Conservation (phyloP, 257 asterid species). For the Rehmannia glutinosa region DNA sequence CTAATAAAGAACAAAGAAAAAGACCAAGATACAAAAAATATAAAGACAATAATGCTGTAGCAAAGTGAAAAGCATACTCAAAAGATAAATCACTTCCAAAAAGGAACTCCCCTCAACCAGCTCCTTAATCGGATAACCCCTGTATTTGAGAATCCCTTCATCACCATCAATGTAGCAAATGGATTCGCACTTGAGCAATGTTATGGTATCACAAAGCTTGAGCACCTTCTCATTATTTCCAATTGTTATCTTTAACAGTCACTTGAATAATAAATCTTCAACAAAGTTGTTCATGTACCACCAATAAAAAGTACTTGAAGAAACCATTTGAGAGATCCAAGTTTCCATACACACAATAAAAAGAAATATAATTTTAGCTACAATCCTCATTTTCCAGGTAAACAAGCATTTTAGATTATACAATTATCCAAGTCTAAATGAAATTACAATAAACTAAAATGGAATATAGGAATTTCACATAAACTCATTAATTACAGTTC, state of each 20-base stretch:
- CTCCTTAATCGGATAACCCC: constrained; percentile 97
- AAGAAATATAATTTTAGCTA: too few species aligned
- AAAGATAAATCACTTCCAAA: constrained; percentile 90
- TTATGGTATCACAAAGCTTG: constrained; percentile 92
- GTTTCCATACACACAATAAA: neutral
- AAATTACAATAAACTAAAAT: neutral
- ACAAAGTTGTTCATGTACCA: neutral
- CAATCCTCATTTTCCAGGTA: neutral
- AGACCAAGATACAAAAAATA: too few species aligned
- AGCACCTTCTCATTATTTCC: constrained; percentile 88
- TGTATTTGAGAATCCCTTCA: constrained; percentile 91
- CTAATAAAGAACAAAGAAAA: too few species aligned
- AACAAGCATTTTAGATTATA: neutral
- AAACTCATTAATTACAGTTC: neutral
- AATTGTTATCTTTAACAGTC: constrained; percentile 53
- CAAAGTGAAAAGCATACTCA: constrained; percentile 51
- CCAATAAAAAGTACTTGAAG: too few species aligned
- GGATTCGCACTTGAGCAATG: constrained; percentile 89
- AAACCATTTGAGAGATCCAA: neutral
- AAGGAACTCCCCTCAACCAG: constrained; percentile 90
- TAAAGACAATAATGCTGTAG: too few species aligned
- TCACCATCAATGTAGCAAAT: constrained; percentile 95
- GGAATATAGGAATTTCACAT: neutral
- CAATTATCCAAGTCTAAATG: neutral
- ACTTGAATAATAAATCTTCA: constrained; percentile 15